These are phyloP conservation scores for Neurospora sp. DNA, from an alignment of 495 filamentous ascomycete genomes.

Conservation along the genomic window DNA sequence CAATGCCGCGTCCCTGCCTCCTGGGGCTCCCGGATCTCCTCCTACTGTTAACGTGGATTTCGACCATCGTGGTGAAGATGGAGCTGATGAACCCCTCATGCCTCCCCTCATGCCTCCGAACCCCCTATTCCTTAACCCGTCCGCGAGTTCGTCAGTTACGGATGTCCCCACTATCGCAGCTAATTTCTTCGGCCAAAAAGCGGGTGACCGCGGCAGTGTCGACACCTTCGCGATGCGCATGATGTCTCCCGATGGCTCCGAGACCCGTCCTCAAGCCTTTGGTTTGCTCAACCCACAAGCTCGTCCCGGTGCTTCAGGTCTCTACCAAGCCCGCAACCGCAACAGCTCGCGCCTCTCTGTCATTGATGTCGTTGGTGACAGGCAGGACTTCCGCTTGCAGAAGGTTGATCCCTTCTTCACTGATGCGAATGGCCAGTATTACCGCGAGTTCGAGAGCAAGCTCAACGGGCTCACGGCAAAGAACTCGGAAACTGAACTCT, in stretches of 20 bases:
- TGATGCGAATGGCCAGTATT: slow-evolving; percentile 49
- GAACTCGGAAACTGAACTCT: slow-evolving; percentile 45
- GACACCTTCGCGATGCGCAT: slow-evolving; percentile 20
- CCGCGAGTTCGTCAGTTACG: slow-evolving; percentile 11
- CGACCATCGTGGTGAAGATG: background rate
- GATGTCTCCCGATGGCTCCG: slow-evolving; percentile 16
- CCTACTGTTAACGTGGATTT: background rate
- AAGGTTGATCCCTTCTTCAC: slow-evolving; percentile 58
- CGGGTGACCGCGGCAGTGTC: slow-evolving; percentile 9
- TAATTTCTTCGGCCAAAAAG: slow-evolving; percentile 8
- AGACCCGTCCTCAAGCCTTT: slow-evolving; percentile 9
- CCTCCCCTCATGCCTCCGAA: slow-evolving; percentile 12
- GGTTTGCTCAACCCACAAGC: slow-evolving; percentile 10
- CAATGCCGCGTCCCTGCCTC: background rate
- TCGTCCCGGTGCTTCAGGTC: slow-evolving; percentile 6
- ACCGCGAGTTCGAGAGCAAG: slow-evolving; percentile 43
- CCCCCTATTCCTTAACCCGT: slow-evolving; percentile 14
- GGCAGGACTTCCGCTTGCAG: slow-evolving; percentile 36
- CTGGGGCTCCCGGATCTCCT: slow-evolving; percentile 3
- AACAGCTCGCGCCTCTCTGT: slow-evolving; percentile 17
- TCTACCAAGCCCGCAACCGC: slow-evolving; percentile 12
- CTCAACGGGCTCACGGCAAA: slow-evolving; percentile 43
- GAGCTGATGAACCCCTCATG: slow-evolving; percentile 9
- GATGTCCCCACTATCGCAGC: slow-evolving; percentile 10
- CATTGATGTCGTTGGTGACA: slow-evolving; percentile 7